A percentile compares a stretch with the other conserved stretches of the same genome.
Conservation (phyloP, 441 rosid genomes). For the Erodium texanum region DNA sequence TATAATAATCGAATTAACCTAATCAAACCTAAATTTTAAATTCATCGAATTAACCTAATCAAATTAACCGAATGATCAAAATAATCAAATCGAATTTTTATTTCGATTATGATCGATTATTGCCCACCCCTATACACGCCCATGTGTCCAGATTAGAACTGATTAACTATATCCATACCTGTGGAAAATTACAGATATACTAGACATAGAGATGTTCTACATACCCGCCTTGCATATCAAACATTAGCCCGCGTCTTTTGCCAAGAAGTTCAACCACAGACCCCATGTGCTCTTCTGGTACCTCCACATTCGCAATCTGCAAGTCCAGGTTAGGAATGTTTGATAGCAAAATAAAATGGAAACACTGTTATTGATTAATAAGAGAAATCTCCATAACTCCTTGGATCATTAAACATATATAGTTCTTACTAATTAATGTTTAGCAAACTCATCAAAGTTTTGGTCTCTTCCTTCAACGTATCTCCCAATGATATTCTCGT, state of each 20-base stretch:
- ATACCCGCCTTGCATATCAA: slow-evolving; percentile 90
- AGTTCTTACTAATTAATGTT: background rate
- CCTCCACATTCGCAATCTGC: slow-evolving; percentile 90
- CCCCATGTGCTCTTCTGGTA: slow-evolving; percentile 94
- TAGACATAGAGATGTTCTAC: slow-evolving; percentile 21
- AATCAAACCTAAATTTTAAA: too few relatives aligned
- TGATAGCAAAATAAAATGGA: background rate
- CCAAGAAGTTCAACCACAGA: slow-evolving; percentile 98
- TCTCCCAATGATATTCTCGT: background rate
- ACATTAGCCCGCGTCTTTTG: slow-evolving; percentile 89
- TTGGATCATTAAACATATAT: background rate
- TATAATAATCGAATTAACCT: too few relatives aligned
- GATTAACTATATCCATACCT: background rate
- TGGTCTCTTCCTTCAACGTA: background rate
- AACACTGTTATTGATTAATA: slow-evolving; percentile 4
- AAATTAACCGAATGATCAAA: too few relatives aligned
- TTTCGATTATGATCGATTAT: too few relatives aligned
- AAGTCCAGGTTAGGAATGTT: slow-evolving; percentile 13
- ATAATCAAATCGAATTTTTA: too few relatives aligned
- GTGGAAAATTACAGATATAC: background rate
- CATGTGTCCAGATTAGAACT: background rate
- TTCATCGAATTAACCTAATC: too few relatives aligned
- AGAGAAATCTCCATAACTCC: background rate
- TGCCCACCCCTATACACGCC: background rate
- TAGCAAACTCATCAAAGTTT: slow-evolving; percentile 15